Percentiles rank a stretch among this genome's conserved stretches.
Conservation (phyloP, 768 basidiomycete genomes). For the Omphalotus guepiniiformis region DNA sequence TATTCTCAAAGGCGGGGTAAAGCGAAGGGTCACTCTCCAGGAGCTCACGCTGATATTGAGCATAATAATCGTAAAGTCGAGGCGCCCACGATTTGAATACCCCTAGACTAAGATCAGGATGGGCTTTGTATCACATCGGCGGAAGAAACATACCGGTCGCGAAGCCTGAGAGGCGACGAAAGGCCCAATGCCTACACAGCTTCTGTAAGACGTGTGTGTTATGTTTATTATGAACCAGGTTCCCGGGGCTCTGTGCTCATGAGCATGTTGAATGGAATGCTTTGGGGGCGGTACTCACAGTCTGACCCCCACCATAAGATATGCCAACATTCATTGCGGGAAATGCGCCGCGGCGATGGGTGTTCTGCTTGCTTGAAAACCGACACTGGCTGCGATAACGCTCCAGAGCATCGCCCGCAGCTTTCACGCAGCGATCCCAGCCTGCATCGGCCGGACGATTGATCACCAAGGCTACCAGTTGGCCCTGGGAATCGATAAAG, state of each 20-base stretch:
- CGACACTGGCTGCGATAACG: neutral
- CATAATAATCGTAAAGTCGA: too few species aligned
- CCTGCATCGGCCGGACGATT: slow-evolving; percentile 11
- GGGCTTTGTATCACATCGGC: neutral
- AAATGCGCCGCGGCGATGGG: slow-evolving; percentile 19
- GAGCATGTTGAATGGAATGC: too few species aligned
- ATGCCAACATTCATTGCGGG: slow-evolving; percentile 16
- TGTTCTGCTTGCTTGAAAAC: slow-evolving; percentile 6
- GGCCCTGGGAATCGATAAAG: neutral
- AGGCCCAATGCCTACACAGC: slow-evolving; percentile 2
- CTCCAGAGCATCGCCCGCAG: slow-evolving; percentile 5
- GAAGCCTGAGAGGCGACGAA: slow-evolving; percentile 18
- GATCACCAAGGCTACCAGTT: slow-evolving; percentile 5
- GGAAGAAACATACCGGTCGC: slow-evolving; percentile 17
- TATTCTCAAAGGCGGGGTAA: neutral
- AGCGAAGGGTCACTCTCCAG: neutral
- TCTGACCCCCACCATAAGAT: slow-evolving; percentile 25
- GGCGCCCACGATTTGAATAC: slow-evolving; percentile 19
- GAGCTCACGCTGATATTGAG: neutral
- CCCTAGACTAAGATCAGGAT: slow-evolving; percentile 4
- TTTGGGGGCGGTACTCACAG: neutral
- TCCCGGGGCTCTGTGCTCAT: slow-evolving; percentile 1
- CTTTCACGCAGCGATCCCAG: slow-evolving; percentile 1
- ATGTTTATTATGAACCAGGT: slow-evolving; percentile 3
- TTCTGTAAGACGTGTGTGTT: neutral